Evolutionary conservation across 352 stramenopile genomes (phyloP).

Genomic region (Blastocystis sp.): DNA sequence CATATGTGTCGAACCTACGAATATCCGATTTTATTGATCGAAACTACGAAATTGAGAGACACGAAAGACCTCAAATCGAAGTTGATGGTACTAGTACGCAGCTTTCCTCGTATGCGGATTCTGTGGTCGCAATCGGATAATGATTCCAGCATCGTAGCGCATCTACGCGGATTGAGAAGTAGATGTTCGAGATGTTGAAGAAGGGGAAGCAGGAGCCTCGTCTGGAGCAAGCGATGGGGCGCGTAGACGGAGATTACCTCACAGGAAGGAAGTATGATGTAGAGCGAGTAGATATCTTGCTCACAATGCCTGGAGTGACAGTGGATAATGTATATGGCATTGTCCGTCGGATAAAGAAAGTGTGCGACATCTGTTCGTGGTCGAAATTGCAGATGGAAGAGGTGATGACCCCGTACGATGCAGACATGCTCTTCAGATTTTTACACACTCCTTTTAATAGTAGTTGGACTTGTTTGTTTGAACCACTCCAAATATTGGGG

Average conservation of each 20-base stretch:
- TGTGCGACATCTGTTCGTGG: slow-evolving; percentile 26
- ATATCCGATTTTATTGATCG: background rate
- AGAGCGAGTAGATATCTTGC: slow-evolving; percentile 1
- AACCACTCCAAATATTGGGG: background rate
- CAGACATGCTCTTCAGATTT: background rate
- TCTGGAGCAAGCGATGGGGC: slow-evolving; percentile 1
- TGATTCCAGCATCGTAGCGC: background rate
- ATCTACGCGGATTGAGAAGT: background rate
- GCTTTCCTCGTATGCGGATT: slow-evolving; percentile 48
- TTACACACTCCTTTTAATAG: slow-evolving; percentile 42
- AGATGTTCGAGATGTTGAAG: slow-evolving; percentile 55
- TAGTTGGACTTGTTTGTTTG: background rate
- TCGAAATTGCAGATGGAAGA: background rate
- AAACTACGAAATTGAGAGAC: background rate
- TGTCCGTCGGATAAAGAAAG: slow-evolving; percentile 16
- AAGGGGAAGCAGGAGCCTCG: background rate
- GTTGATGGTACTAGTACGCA: slow-evolving; percentile 2
- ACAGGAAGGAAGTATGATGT: slow-evolving; percentile 36
- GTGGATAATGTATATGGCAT: slow-evolving; percentile 47
- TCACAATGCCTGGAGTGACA: background rate
- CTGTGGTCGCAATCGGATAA: slow-evolving; percentile 19
- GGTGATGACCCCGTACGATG: slow-evolving; percentile 5
- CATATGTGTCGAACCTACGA: background rate
- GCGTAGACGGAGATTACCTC: background rate
- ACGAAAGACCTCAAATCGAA: background rate